Percentiles rank a stretch among this genome's conserved stretches.
phyloP scores from a whole-genome alignment of 2,329 filamentous ascomycete species.

The Taxawa tesnikishii region DNA sequence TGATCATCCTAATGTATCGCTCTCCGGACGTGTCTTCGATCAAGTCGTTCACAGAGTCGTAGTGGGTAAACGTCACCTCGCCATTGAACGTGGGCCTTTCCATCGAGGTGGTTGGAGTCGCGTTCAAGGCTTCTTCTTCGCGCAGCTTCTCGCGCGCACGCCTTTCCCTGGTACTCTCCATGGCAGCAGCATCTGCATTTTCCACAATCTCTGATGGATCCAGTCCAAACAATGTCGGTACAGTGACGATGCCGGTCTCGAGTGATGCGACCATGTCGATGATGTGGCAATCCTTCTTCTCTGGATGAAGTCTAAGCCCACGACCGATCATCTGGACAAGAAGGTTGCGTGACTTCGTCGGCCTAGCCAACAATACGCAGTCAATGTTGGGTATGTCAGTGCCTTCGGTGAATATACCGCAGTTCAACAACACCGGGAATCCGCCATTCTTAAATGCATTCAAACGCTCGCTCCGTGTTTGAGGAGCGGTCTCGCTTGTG shows the following conservation, averaged over 20 bases:
- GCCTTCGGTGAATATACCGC: slow-evolving; percentile 91
- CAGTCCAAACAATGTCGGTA: slow-evolving; percentile 84
- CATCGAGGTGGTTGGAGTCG: slow-evolving; percentile 1
- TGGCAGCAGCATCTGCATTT: slow-evolving; percentile 48
- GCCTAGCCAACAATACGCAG: slow-evolving; percentile 76
- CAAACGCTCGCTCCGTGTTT: slow-evolving; percentile 57
- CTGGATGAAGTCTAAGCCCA: slow-evolving; percentile 71
- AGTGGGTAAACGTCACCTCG: slow-evolving; percentile 72
- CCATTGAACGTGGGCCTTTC: slow-evolving; percentile 16
- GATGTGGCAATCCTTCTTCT: slow-evolving; percentile 81
- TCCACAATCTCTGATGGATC: slow-evolving; percentile 69
- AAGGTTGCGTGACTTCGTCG: slow-evolving; percentile 84
- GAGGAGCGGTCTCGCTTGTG: slow-evolving; percentile 64
- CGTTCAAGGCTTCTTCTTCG: slow-evolving; percentile 19
- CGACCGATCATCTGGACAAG: slow-evolving; percentile 96
- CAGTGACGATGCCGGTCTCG: slow-evolving; percentile 73
- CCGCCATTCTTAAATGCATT: slow-evolving; percentile 63
- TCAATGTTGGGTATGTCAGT: slow-evolving; percentile 97
- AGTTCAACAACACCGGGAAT: slow-evolving; percentile 85
- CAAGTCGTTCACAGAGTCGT: slow-evolving; percentile 82
- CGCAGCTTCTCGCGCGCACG: slow-evolving; percentile 29
- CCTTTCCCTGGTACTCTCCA: slow-evolving; percentile 43
- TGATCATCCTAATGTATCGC: slow-evolving; percentile 63
- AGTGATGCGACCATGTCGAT: slow-evolving; percentile 92
- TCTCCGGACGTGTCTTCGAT: slow-evolving; percentile 73